Percentiles rank a stretch among this genome's conserved stretches.
These are phyloP conservation scores for Brettanomyces sp. DNA, from an alignment of 805 yeast species.

Conservation along the genomic window DNA sequence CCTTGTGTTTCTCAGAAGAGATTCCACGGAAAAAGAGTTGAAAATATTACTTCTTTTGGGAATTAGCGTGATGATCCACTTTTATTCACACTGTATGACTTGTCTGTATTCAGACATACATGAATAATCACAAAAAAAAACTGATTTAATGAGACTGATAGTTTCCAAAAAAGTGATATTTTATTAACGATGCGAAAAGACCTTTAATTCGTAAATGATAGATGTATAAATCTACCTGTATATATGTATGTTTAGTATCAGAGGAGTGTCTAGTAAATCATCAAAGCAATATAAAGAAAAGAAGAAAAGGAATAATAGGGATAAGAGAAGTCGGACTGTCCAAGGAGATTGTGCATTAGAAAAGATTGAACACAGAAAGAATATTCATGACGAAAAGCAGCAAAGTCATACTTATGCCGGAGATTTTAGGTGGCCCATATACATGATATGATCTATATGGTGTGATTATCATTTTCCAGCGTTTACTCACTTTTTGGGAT, in stretches of 20 bases:
- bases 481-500: no score
- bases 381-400: no score
- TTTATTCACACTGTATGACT: conserved; percentile 53
- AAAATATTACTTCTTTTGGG: neutral
- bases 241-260: neutral
- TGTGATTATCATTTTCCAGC: no score
- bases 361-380: no score
- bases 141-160: conserved; percentile 52
- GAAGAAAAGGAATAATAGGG: no score
- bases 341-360: no score
- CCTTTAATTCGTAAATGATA: neutral
- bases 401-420: no score
- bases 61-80: conserved; percentile 4
- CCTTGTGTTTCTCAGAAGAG: no score
- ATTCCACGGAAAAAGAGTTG: no score
- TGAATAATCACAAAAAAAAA: conserved; percentile 26
- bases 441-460: no score
- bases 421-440: no score
- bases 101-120: conserved; percentile 23
- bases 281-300: neutral
- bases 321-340: no score
- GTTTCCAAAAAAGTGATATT: neutral
- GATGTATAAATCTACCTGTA: neutral
- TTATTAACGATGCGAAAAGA: neutral
- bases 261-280: neutral